Percentiles rank a stretch among this genome's conserved stretches.
phyloP scores from a whole-genome alignment of 2,329 filamentous ascomycete species.

The Beauveria caledonica region DNA sequence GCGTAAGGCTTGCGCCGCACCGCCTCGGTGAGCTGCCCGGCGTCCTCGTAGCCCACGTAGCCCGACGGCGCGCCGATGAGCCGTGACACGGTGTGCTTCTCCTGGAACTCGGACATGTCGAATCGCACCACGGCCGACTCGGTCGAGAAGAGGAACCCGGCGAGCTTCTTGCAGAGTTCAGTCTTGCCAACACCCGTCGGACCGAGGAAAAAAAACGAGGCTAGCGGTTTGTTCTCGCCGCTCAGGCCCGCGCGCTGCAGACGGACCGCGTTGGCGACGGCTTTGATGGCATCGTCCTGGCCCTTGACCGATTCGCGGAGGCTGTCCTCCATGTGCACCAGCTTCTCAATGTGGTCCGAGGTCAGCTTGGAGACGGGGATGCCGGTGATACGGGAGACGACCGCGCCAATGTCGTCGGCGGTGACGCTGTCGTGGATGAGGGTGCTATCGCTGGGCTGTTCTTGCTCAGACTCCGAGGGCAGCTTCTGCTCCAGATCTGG shows the following conservation, averaged over 20 bases:
- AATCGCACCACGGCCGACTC: constrained; percentile 87
- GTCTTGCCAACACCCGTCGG: constrained; percentile 97
- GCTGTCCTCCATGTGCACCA: constrained; percentile 91
- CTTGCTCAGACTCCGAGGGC: constrained; percentile 59
- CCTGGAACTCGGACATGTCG: constrained; percentile 97
- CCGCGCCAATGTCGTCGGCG: constrained; percentile 84
- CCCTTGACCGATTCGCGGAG: constrained; percentile 78
- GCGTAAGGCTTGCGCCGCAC: constrained; percentile 93
- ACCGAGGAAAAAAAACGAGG: constrained; percentile 95
- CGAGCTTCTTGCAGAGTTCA: constrained; percentile 93
- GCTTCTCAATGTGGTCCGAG: constrained; percentile 85
- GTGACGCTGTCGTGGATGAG: constrained; percentile 93
- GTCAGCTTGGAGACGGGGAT: constrained; percentile 91
- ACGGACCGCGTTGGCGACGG: constrained; percentile 86
- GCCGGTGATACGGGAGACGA: constrained; percentile 85
- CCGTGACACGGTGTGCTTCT: constrained; percentile 90
- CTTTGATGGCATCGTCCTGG: constrained; percentile 86
- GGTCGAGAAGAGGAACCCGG: constrained; percentile 85
- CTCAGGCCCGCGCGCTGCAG: constrained; percentile 89
- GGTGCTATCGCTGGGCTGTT: constrained; percentile 34
- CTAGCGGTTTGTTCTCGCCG: constrained; percentile 83
- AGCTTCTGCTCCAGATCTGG: constrained; percentile 72
- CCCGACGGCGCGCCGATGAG: constrained; percentile 90
- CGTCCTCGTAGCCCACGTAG: constrained; percentile 95
- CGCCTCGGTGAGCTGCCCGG: constrained; percentile 90